Conservation (phyloP, 495 filamentous ascomycete genomes). For the Xylaria telfairii region DNA sequence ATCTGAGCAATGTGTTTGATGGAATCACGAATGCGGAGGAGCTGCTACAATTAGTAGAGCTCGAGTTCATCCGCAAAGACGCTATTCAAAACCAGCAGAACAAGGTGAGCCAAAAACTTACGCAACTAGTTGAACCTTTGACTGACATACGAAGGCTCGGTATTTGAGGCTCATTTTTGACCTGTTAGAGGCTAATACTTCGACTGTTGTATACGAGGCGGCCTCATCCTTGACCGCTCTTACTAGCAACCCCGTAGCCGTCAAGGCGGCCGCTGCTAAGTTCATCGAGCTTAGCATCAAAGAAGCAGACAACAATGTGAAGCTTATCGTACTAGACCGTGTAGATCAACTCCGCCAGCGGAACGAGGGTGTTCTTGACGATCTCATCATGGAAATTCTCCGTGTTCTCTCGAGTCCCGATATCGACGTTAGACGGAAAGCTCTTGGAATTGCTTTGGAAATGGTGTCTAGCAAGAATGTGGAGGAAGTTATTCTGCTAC, state of each 20-base stretch:
- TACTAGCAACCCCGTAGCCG: slow-evolving; percentile 95
- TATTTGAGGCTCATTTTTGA: slow-evolving; percentile 97
- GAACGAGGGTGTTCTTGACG: slow-evolving; percentile 93
- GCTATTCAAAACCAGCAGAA: slow-evolving; percentile 92
- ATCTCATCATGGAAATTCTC: slow-evolving; percentile 97
- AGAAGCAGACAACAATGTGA: slow-evolving; percentile 98
- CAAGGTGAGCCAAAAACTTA: slow-evolving; percentile 63
- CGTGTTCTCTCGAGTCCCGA: slow-evolving; percentile 96
- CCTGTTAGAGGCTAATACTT: slow-evolving; percentile 88
- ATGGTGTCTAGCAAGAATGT: slow-evolving; percentile 99
- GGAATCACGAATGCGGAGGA: slow-evolving; percentile 94
- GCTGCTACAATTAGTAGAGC: slow-evolving; percentile 86
- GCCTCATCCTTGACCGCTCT: slow-evolving; percentile 96
- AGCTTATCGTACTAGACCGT: slow-evolving; percentile 94
- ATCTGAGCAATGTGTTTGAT: slow-evolving; percentile 89
- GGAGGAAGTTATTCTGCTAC: slow-evolving; percentile 91
- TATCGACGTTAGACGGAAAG: slow-evolving; percentile 94
- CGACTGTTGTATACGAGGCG: slow-evolving; percentile 97
- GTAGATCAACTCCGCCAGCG: slow-evolving; percentile 89
- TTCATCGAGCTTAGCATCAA: slow-evolving; percentile 97
- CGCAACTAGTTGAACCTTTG: slow-evolving; percentile 30
- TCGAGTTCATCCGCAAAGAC: slow-evolving; percentile 98
- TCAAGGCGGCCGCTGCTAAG: slow-evolving; percentile 94
- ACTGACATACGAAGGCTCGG: slow-evolving; percentile 64
- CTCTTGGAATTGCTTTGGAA: slow-evolving; percentile 87